These are phyloP conservation scores for Arachis monticola DNA, from an alignment of 331 rosid species.

Conservation along the genomic window DNA sequence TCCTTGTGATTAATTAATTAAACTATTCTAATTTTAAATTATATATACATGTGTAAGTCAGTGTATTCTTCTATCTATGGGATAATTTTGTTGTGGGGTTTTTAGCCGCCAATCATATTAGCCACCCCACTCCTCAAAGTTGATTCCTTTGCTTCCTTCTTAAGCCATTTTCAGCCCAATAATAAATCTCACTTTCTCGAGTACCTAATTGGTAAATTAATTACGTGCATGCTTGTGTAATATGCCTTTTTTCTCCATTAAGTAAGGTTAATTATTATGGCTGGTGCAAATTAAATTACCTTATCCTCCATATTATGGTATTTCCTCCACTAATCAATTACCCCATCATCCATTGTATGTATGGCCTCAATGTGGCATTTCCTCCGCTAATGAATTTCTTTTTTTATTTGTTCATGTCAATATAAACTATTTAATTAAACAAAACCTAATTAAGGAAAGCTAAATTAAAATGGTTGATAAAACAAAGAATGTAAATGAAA, in stretches of 20 bases:
- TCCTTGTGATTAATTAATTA: constrained; percentile 43
- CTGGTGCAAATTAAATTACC: constrained; percentile 26
- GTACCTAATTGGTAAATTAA: constrained; percentile 50
- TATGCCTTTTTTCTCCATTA: constrained; percentile 37
- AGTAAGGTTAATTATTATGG: constrained; percentile 28
- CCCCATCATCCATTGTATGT: background rate
- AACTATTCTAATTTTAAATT: constrained; percentile 21
- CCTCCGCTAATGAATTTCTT: constrained; percentile 5
- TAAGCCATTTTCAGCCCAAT: constrained; percentile 59
- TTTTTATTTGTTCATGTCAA: too few species aligned
- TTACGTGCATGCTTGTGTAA: constrained; percentile 25
- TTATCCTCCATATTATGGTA: too few species aligned
- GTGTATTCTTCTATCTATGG: constrained; percentile 32
- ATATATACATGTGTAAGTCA: background rate
- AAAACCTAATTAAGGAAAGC: too few species aligned
- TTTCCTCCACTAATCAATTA: too few species aligned
- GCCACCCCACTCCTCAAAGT: constrained; percentile 49
- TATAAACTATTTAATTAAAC: too few species aligned
- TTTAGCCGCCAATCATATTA: constrained; percentile 60
- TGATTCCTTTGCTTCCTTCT: constrained; percentile 76
- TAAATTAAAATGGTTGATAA: too few species aligned
- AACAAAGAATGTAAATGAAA: too few species aligned
- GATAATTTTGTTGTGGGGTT: constrained; percentile 40
- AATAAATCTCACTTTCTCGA: constrained; percentile 38
- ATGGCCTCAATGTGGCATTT: constrained; percentile 33